Conservation (phyloP, 1,139 yeast genomes). For the Sugiyamaella paludigena region DNA sequence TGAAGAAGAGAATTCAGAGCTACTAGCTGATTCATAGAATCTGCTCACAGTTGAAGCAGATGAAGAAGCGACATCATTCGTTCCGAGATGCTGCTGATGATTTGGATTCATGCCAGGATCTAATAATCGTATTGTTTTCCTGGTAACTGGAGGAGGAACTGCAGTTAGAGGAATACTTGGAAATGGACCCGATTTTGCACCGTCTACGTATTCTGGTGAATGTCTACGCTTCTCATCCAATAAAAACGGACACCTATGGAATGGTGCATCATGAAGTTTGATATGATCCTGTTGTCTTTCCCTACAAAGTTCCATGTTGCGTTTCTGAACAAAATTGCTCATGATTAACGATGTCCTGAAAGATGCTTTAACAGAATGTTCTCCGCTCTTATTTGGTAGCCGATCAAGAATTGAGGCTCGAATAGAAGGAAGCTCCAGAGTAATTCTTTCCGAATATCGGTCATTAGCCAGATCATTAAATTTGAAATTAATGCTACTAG, state of each 20-base stretch:
- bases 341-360: constrained; percentile 56
- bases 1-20: background rate
- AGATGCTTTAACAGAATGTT: constrained; percentile 31
- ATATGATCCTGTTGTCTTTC: constrained; percentile 64
- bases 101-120: constrained; percentile 24
- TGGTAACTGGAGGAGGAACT: constrained; percentile 59
- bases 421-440: constrained; percentile 52
- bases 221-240: constrained; percentile 50
- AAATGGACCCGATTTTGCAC: constrained; percentile 43
- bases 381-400: constrained; percentile 21
- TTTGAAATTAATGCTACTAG: constrained; percentile 44
- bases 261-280: constrained; percentile 73
- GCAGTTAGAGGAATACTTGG: constrained; percentile 67
- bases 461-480: constrained; percentile 69
- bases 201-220: constrained; percentile 42
- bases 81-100: constrained; percentile 4
- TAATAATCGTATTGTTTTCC: constrained; percentile 27
- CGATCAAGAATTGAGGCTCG: constrained; percentile 36
- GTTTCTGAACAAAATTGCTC: constrained; percentile 59
- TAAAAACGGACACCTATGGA: constrained; percentile 72
- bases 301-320: constrained; percentile 48
- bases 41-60: constrained; percentile 19
- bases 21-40: constrained; percentile 13
- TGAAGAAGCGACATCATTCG: constrained; percentile 15
- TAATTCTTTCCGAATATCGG: constrained; percentile 57